Base-by-base conservation (phyloP, 2,329 filamentous ascomycete genomes). In the Tolypocladium guangdongense region DNA sequence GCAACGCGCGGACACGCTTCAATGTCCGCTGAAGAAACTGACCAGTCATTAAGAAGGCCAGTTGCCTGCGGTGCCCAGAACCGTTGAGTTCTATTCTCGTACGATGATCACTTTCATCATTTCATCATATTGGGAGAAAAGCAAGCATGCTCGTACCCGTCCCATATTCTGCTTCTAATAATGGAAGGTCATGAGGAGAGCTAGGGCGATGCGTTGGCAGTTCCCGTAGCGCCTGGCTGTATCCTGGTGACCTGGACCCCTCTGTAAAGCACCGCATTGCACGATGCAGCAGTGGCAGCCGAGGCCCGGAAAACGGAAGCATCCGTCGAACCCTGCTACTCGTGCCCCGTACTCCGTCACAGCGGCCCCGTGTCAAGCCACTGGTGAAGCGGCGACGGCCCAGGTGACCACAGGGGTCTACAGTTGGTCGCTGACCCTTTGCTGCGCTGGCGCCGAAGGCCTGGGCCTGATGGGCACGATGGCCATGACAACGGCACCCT, bases 371-470 rank as follows among this genome's bases (percentile, higher is more conserved):
- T 50, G 52, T 51, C 48, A 32, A 51, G 52, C 52, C 33, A 35
- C 32, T 22, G 33, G 37, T 22, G 16, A 37, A 54, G 32, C n/a
- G 2, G 24, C n/a, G 39, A 12, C 27, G 38, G 48, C 20, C 27
- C 54, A 53, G 54, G 50, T 55, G 54, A 55, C 43, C 54, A 14
- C 7, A n/a, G 22, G n/a, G 20, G 36, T 45, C 32, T 45, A 39
- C 35, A 11, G n/a, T 16, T 38, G 49, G 52, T 46, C 35, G 47
- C 35, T 41, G 49, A 45, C 35, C 27, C 16, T 53, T 37, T 50
- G 46, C 39, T 55, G 55, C 51, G 47, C 41, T 52, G 53, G 55
- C 50, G 53, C 55, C 55, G 50, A 51, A 39, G 32, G 30, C 37
- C 38, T 46, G 53, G 50, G 47, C 52, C 22, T 27, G 46, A 49